phyloP scores from a whole-genome alignment of 805 yeast genomes.

The Candida jianshihensis region DNA sequence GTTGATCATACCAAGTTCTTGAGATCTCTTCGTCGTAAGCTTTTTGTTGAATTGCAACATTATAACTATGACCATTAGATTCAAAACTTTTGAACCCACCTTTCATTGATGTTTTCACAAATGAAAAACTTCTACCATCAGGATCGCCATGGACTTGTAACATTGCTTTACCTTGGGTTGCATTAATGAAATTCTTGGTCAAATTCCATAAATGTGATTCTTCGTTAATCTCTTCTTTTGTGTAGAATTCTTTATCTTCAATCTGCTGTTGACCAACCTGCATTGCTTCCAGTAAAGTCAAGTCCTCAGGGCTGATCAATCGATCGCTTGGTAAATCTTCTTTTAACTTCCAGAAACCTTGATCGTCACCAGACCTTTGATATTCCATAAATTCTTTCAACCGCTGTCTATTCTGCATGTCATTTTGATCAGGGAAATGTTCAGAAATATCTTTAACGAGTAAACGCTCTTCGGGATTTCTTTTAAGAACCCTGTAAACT shows the following conservation, averaged over 20 bases:
- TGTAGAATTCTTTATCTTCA: conserved; percentile 68
- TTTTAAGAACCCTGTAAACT: conserved; percentile 79
- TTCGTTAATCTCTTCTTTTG: conserved; percentile 55
- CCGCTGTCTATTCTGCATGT: conserved; percentile 93
- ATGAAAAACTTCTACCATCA: conserved; percentile 82
- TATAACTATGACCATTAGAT: conserved; percentile 63
- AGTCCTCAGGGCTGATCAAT: conserved; percentile 91
- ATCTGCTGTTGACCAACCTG: conserved; percentile 84
- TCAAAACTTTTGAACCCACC: conserved; percentile 65
- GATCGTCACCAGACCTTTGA: conserved; percentile 89
- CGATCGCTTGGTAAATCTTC: conserved; percentile 63
- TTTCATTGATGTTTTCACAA: conserved; percentile 87
- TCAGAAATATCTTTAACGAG: conserved; percentile 81
- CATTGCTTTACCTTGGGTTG: conserved; percentile 97
- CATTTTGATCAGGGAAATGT: conserved; percentile 96
- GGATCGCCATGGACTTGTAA: conserved; percentile 93
- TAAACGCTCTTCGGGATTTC: conserved; percentile 63
- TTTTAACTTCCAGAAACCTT: conserved; percentile 90
- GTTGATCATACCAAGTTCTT: conserved; percentile 86
- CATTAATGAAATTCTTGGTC: conserved; percentile 84
- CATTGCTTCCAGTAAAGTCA: conserved; percentile 82
- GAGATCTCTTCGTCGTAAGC: conserved; percentile 86
- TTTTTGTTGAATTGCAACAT: conserved; percentile 80
- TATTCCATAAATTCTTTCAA: conserved; percentile 97
- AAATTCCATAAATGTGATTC: conserved; percentile 92